Percentiles rank a stretch among this genome's conserved stretches.
Conservation (phyloP, 257 asterid species). For the Jacaranda mimosifolia region DNA sequence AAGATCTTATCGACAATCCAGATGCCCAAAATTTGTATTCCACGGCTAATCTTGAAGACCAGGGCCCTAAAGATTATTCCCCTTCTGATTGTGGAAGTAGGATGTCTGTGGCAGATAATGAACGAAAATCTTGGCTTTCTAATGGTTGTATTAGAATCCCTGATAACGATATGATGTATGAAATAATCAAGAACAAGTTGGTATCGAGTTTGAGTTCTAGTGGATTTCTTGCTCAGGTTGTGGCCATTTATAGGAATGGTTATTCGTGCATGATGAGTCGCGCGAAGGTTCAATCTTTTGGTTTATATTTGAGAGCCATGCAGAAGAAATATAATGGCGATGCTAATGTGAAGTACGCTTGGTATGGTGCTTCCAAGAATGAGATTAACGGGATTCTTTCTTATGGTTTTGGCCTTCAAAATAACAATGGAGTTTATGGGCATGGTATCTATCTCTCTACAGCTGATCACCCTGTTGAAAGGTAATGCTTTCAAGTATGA, state of each 20-base stretch:
- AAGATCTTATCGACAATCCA: conserved; percentile 28
- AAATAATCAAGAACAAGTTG: conserved; percentile 41
- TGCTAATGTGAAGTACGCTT: conserved; percentile 58
- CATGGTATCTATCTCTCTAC: conserved; percentile 54
- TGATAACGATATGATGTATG: conserved; percentile 39
- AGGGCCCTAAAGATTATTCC: conserved; percentile 33
- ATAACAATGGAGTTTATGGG: conserved; percentile 34
- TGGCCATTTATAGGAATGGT: conserved; percentile 40
- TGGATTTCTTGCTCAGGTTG: conserved; percentile 41
- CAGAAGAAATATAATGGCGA: conserved; percentile 52
- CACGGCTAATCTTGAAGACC: conserved; percentile 12
- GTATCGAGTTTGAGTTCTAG: conserved; percentile 42
- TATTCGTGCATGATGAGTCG: conserved; percentile 37
- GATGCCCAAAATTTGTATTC: neutral
- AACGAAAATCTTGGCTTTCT: neutral
- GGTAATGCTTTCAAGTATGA: conserved; percentile 52
- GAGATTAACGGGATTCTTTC: conserved; percentile 43
- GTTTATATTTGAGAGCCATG: conserved; percentile 49
- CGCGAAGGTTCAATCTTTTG: conserved; percentile 49
- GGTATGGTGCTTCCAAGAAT: conserved; percentile 60
- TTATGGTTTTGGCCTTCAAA: conserved; percentile 51
- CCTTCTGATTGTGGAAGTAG: conserved; percentile 64
- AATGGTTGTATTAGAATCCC: conserved; percentile 28
- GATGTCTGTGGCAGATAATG: conserved; percentile 43
- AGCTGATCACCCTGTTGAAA: conserved; percentile 46